Percentiles rank a stretch among this genome's conserved stretches.
Conservation (phyloP, 805 yeast species). For the Starmerella ratchasimensis region DNA sequence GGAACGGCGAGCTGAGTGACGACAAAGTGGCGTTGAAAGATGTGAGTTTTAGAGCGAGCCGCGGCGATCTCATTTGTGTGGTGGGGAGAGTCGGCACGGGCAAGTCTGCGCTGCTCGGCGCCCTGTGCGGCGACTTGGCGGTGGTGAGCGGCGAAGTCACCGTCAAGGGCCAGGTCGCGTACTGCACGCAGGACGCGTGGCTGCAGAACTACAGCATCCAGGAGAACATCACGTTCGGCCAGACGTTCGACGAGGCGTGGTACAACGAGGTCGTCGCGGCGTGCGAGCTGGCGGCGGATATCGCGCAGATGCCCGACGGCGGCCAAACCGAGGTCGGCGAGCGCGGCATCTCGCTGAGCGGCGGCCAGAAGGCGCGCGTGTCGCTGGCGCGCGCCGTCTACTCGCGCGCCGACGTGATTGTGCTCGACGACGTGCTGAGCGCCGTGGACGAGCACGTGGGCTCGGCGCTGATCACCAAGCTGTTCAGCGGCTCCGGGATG, state of each 20-base stretch:
- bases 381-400: slow-evolving; percentile 93
- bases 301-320: slow-evolving; percentile 71
- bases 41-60: slow-evolving; percentile 47
- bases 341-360: slow-evolving; percentile 89
- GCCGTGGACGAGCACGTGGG: slow-evolving; percentile 98
- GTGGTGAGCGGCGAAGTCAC: slow-evolving; percentile 52
- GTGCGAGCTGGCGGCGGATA: slow-evolving; percentile 73
- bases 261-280: slow-evolving; percentile 72
- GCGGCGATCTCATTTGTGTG: slow-evolving; percentile 66
- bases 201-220: slow-evolving; percentile 78
- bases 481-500: slow-evolving; percentile 63
- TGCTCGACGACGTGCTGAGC: slow-evolving; percentile 83
- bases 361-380: slow-evolving; percentile 95
- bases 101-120: slow-evolving; percentile 64
- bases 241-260: slow-evolving; percentile 63
- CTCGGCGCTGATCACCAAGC: slow-evolving; percentile 60
- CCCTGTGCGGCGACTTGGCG: slow-evolving; percentile 63
- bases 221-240: slow-evolving; percentile 86
- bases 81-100: slow-evolving; percentile 82
- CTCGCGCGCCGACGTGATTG: slow-evolving; percentile 79
- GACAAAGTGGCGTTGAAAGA: slow-evolving; percentile 27
- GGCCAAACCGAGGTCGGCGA: slow-evolving; percentile 92
- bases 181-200: slow-evolving; percentile 85
- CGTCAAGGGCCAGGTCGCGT: slow-evolving; percentile 60
- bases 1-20: slow-evolving; percentile 42